These are phyloP conservation scores for Syzygium syzygioides DNA, from an alignment of 441 rosid genomes.

Conservation along the genomic window DNA sequence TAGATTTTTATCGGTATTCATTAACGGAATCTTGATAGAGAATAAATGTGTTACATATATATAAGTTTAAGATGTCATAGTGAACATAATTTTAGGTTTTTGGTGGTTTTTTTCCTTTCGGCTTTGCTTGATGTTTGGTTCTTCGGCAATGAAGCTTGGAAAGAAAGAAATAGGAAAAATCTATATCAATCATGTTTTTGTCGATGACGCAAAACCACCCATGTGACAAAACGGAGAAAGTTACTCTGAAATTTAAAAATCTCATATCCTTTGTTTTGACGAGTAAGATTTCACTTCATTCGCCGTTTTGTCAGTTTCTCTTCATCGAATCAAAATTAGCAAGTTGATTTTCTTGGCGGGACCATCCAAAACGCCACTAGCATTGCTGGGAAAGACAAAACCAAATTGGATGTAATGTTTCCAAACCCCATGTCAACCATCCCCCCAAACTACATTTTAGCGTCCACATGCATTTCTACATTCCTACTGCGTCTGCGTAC, in stretches of 20 bases:
- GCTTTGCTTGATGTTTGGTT: not conserved
- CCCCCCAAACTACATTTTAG: not conserved
- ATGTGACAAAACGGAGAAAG: not conserved
- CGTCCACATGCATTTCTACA: not conserved
- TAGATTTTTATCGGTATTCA: too few species aligned
- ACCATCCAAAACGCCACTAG: not conserved
- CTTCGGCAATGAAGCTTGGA: not conserved
- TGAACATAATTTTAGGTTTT: too few species aligned
- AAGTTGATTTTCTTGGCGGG: not conserved
- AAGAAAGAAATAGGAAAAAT: not conserved
- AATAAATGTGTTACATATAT: too few species aligned
- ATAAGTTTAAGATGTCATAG: too few species aligned
- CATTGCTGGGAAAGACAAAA: not conserved
- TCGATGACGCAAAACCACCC: not conserved
- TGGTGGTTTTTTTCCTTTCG: too few species aligned
- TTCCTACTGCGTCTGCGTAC: not conserved
- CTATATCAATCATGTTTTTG: not conserved
- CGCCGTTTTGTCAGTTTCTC: not conserved
- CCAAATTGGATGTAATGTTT: not conserved
- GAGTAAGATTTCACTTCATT: not conserved
- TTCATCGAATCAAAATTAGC: not conserved
- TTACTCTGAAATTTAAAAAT: not conserved
- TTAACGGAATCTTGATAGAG: too few species aligned
- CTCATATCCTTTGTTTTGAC: too few species aligned
- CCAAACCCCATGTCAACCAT: not conserved